Percentiles rank a stretch among this genome's conserved stretches.
These are phyloP conservation scores for Verticillium zaregamsianum DNA, from an alignment of 2,329 filamentous ascomycete species.

Conservation along the genomic window DNA sequence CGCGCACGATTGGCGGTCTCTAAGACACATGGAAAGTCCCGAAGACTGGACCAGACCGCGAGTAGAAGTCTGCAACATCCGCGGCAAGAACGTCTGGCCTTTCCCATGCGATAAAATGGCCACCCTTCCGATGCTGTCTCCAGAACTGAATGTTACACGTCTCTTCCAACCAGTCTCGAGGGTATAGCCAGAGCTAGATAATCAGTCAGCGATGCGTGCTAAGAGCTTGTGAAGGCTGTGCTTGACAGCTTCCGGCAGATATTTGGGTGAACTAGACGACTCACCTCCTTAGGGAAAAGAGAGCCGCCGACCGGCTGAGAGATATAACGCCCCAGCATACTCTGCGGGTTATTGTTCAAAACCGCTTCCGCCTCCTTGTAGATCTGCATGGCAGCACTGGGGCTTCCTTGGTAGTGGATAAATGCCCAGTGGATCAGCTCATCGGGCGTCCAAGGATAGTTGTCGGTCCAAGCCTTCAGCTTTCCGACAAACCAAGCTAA, in stretches of 20 bases:
- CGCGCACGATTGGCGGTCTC: no score
- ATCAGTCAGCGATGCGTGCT: no score
- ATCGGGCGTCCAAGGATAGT: not conserved
- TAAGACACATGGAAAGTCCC: no score
- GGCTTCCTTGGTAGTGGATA: conserved; percentile 1
- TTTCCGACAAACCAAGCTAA: conserved; percentile 5
- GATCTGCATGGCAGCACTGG: conserved; percentile 1
- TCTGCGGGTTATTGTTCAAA: not conserved
- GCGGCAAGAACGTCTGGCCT: no score
- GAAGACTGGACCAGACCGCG: no score
- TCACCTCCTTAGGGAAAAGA: not conserved
- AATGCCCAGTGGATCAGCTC: not conserved
- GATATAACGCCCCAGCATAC: conserved; percentile 1
- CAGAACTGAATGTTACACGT: conserved; percentile 2
- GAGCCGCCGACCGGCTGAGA: not conserved
- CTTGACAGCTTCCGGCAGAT: no score
- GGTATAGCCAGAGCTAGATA: not conserved
- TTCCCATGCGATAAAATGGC: not conserved
- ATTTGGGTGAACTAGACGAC: not conserved
- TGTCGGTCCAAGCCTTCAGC: conserved; percentile 20
- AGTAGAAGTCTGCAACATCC: no score
- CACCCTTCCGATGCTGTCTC: conserved; percentile 2
- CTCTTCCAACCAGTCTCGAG: conserved; percentile 1
- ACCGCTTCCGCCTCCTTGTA: not conserved
- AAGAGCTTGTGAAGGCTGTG: no score